Conservation (phyloP, 2,329 filamentous ascomycete species). For the Dactylellina drechsleri region DNA sequence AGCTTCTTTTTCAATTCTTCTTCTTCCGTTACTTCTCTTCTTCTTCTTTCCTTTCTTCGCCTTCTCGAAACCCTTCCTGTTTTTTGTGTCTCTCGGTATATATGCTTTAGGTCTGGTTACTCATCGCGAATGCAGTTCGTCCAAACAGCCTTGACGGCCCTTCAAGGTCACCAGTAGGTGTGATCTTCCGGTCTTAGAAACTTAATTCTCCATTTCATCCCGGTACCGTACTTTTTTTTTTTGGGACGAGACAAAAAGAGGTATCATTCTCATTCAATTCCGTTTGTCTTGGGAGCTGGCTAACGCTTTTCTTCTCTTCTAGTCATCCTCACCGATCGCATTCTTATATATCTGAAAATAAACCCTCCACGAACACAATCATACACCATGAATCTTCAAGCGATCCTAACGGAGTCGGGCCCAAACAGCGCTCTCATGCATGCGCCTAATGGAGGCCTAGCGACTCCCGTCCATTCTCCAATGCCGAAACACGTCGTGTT, state of each 20-base stretch:
- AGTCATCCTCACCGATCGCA: slow-evolving; percentile 52
- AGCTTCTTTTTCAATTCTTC: slow-evolving; percentile 21
- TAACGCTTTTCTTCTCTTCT: slow-evolving; percentile 14
- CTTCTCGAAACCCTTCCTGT: slow-evolving; percentile 19
- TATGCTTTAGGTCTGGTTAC: slow-evolving; percentile 18
- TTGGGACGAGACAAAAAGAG: slow-evolving; percentile 25
- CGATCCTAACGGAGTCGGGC: slow-evolving; percentile 56
- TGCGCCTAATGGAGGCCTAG: slow-evolving; percentile 28
- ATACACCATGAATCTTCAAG: slow-evolving; percentile 58
- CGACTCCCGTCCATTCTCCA: slow-evolving; percentile 56
- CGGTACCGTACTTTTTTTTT: slow-evolving; percentile 13
- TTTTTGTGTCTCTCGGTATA: slow-evolving; percentile 24
- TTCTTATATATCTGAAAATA: slow-evolving; percentile 22
- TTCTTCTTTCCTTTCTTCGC: slow-evolving; percentile 16
- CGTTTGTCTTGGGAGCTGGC: slow-evolving; percentile 2
- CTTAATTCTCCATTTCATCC: slow-evolving; percentile 19
- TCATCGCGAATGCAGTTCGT: slow-evolving; percentile 55
- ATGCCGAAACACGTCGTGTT: slow-evolving; percentile 58
- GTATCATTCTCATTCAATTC: slow-evolving; percentile 13
- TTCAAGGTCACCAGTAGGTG: slow-evolving; percentile 49
- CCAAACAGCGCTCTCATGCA: slow-evolving; percentile 32
- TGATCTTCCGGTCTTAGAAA: slow-evolving; percentile 43
- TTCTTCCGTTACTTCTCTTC: slow-evolving; percentile 10
- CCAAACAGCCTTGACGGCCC: slow-evolving; percentile 45
- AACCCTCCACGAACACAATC: not conserved